These are phyloP conservation scores for Beta vulgaris DNA, from an alignment of 148 eudicot species.

Conservation along the genomic window DNA sequence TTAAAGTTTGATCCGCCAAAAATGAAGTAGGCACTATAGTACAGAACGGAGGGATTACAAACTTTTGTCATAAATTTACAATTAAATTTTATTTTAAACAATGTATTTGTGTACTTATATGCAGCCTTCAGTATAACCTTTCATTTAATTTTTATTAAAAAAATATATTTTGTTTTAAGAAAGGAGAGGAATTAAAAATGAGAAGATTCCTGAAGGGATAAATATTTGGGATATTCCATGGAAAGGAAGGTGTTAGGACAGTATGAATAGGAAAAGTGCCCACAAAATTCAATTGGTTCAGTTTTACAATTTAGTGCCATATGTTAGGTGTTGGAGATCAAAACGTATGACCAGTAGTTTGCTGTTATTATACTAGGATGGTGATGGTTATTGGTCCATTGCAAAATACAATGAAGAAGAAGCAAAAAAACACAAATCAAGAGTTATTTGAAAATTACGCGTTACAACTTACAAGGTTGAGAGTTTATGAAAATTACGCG, in stretches of 20 bases:
- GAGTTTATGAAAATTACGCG: no score
- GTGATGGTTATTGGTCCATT: neutral
- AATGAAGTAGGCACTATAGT: no score
- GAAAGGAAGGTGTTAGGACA: neutral
- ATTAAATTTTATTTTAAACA: no score
- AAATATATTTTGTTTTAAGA: neutral
- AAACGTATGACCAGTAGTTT: conserved; percentile 19
- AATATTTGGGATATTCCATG: conserved; percentile 21
- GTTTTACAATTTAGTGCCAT: conserved; percentile 2
- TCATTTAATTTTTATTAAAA: neutral
- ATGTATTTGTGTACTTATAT: no score
- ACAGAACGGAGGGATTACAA: no score
- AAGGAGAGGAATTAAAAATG: neutral
- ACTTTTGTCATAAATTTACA: no score
- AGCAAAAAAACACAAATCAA: neutral
- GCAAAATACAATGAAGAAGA: neutral
- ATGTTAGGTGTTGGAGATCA: conserved; percentile 9
- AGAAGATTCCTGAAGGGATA: neutral
- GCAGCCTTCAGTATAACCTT: no score
- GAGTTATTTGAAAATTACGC: no score
- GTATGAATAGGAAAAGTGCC: conserved; percentile 5
- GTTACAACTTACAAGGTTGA: no score
- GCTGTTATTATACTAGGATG: conserved; percentile 6
- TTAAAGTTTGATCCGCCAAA: no score
- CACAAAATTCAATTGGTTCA: neutral